Conservation (phyloP, 2,329 filamentous ascomycete genomes). For the Myotisia sp. region DNA sequence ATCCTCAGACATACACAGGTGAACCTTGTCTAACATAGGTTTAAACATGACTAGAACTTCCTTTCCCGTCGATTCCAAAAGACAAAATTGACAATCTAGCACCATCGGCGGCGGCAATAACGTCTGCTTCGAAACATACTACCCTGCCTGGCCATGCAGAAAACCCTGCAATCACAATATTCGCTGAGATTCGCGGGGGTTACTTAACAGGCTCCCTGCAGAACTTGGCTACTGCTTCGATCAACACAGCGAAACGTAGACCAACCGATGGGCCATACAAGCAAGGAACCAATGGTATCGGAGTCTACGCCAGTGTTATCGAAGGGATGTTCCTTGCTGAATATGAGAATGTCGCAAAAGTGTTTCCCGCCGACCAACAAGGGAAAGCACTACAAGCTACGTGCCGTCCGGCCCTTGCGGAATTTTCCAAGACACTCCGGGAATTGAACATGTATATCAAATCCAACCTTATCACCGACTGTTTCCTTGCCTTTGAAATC, state of each 20-base stretch:
- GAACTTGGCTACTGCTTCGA: conserved; percentile 74
- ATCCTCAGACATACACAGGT: neutral
- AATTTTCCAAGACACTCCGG: conserved; percentile 70
- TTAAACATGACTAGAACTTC: conserved; percentile 40
- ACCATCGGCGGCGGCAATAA: conserved; percentile 65
- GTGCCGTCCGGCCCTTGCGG: conserved; percentile 61
- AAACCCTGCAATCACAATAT: conserved; percentile 63
- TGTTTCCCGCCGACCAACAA: conserved; percentile 81
- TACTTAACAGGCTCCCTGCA: conserved; percentile 72
- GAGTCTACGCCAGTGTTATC: conserved; percentile 73
- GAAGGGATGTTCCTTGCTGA: conserved; percentile 78
- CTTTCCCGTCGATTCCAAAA: conserved; percentile 66
- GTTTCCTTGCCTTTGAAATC: conserved; percentile 88
- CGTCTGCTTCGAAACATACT: conserved; percentile 42
- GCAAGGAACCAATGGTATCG: conserved; percentile 78
- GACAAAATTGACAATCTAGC: conserved; percentile 63
- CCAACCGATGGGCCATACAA: conserved; percentile 68
- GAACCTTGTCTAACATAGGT: conserved; percentile 9
- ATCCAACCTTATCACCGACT: conserved; percentile 72
- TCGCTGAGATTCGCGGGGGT: conserved; percentile 70
- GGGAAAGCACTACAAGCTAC: conserved; percentile 63
- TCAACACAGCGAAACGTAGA: conserved; percentile 67
- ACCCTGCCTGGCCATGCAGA: conserved; percentile 37
- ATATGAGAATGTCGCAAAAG: conserved; percentile 74
- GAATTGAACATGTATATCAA: conserved; percentile 87